A percentile compares a stretch with the other conserved stretches of the same genome.
Evolutionary conservation across 768 basidiomycete genomes (phyloP).

Genomic region (Vishniacozyma victoriae): DNA sequence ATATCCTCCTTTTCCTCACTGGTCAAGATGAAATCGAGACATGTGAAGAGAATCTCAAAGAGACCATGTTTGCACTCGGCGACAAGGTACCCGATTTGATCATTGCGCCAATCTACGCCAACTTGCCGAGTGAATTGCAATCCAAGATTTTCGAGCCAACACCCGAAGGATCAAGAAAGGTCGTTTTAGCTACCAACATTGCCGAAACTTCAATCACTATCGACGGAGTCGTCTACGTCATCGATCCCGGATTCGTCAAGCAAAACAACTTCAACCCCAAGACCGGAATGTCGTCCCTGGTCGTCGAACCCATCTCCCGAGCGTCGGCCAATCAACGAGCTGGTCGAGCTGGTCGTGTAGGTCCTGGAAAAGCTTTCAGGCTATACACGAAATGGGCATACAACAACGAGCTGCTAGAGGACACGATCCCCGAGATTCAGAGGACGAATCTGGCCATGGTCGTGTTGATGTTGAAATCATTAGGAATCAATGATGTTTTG

Average conservation of each 20-base stretch:
- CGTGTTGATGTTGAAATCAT: constrained; percentile 85
- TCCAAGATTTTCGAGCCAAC: constrained; percentile 99
- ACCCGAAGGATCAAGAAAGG: constrained; percentile 87
- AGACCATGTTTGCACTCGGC: constrained; percentile 87
- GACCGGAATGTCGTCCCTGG: constrained; percentile 94
- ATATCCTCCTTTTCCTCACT: constrained; percentile 95
- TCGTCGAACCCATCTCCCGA: constrained; percentile 93
- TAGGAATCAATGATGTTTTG: constrained; percentile 97
- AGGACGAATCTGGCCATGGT: constrained; percentile 97
- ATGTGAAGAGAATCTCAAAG: constrained; percentile 89
- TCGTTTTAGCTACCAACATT: constrained; percentile 93
- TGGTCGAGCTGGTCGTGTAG: constrained; percentile 93
- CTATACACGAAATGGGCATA: constrained; percentile 98
- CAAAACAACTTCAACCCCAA: constrained; percentile 98
- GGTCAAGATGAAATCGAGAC: constrained; percentile 99
- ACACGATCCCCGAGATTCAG: constrained; percentile 97
- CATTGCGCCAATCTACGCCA: constrained; percentile 96
- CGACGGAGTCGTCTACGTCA: constrained; percentile 97
- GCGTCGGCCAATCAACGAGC: constrained; percentile 97
- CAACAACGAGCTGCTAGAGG: constrained; percentile 88
- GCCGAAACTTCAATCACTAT: constrained; percentile 99
- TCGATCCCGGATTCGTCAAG: constrained; percentile 98
- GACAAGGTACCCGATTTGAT: constrained; percentile 94
- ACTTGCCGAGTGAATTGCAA: constrained; percentile 98
- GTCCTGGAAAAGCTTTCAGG: constrained; percentile 97